Evolutionary conservation across 805 yeast genomes (phyloP).

Genomic region (Ogataea allantospora): DNA sequence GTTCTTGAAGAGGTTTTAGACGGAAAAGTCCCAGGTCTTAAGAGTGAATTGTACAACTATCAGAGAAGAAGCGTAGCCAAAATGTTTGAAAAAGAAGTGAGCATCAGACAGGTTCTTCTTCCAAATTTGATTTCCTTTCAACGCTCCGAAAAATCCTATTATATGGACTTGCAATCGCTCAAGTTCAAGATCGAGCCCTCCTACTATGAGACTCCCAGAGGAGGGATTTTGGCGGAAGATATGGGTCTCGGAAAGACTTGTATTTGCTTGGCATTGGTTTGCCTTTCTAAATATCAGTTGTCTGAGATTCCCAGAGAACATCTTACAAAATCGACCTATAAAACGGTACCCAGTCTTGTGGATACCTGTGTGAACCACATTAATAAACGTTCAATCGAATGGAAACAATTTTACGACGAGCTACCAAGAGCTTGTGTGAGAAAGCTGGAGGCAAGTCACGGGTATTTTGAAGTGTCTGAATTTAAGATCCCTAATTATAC

Average conservation of each 20-base stretch:
- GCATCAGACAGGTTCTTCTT: slow-evolving; percentile 23
- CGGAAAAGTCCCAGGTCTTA: slow-evolving; percentile 45
- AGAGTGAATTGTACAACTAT: slow-evolving; percentile 51
- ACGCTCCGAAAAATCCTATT: slow-evolving; percentile 14
- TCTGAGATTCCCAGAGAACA: slow-evolving; percentile 42
- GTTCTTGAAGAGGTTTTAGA: slow-evolving; percentile 25
- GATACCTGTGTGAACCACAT: slow-evolving; percentile 45
- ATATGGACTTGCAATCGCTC: slow-evolving; percentile 38
- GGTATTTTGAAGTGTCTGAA: slow-evolving; percentile 38
- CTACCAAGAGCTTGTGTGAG: slow-evolving; percentile 45
- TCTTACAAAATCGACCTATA: slow-evolving; percentile 20
- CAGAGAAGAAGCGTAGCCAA: slow-evolving; percentile 59
- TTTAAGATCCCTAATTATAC: slow-evolving; percentile 7
- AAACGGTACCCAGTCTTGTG: slow-evolving; percentile 28
- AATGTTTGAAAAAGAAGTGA: slow-evolving; percentile 55
- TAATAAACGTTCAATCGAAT: slow-evolving; percentile 50
- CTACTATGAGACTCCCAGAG: slow-evolving; percentile 47
- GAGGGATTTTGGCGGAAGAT: slow-evolving; percentile 65
- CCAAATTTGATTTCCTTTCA: slow-evolving; percentile 22
- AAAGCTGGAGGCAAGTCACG: slow-evolving; percentile 40
- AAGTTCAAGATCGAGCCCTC: slow-evolving; percentile 39
- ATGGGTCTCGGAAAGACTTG: slow-evolving; percentile 69
- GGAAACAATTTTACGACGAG: slow-evolving; percentile 47
- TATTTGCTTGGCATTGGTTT: slow-evolving; percentile 55
- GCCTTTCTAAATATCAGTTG: slow-evolving; percentile 52